These are phyloP conservation scores for Aspergillus ibericus DNA, from an alignment of 2,329 filamentous ascomycete species.

Conservation along the genomic window DNA sequence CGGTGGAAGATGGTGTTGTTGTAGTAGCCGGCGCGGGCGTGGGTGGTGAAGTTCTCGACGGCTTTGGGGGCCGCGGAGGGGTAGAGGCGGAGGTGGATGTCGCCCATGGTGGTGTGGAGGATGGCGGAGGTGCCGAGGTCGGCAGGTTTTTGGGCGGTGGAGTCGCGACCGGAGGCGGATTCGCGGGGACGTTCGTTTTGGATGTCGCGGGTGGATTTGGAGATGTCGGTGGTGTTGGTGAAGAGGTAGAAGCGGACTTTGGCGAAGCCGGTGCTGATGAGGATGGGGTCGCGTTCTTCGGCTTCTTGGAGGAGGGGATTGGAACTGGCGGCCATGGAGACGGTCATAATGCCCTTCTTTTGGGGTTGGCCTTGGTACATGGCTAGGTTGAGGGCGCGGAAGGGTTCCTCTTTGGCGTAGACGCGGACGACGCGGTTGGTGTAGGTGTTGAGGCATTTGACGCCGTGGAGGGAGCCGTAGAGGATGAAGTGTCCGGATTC, in stretches of 20 bases:
- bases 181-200: constrained; percentile 89
- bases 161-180: constrained; percentile 50
- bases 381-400: constrained; percentile 77
- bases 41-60: constrained; percentile 96
- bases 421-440: constrained; percentile 90
- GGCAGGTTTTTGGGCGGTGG: constrained; percentile 58
- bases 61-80: constrained; percentile 90
- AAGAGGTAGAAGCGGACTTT: constrained; percentile 98
- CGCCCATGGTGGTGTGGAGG: constrained; percentile 89
- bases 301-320: constrained; percentile 93
- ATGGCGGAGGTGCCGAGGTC: constrained; percentile 78
- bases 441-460: constrained; percentile 94
- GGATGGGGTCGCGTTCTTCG: constrained; percentile 84
- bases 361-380: constrained; percentile 95
- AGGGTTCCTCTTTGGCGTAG: constrained; percentile 85
- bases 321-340: constrained; percentile 93
- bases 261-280: constrained; percentile 77
- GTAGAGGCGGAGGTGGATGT: constrained; percentile 91
- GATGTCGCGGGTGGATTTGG: constrained; percentile 81
- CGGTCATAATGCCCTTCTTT: constrained; percentile 88
- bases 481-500: constrained; percentile 94
- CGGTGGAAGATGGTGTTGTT: constrained; percentile 98
- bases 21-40: constrained; percentile 87
- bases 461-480: constrained; percentile 86
- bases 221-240: constrained; percentile 81